Conservation (phyloP, 1,284 basidiomycete species). For the Phlebopus sp. region DNA sequence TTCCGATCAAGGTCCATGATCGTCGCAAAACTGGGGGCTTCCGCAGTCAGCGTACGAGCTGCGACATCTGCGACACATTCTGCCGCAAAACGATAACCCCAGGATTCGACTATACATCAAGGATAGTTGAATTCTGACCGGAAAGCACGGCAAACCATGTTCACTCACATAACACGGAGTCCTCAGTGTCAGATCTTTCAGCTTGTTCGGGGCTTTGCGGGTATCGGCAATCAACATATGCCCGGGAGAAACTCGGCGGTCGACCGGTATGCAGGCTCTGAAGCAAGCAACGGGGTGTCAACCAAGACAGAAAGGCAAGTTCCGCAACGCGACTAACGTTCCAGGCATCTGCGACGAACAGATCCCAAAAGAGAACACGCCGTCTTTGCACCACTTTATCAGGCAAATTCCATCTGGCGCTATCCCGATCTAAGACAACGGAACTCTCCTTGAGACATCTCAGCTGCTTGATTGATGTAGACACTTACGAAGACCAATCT, state of each 20-base stretch:
- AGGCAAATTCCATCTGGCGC: conserved; percentile 50
- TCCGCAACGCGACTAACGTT: conserved; percentile 33
- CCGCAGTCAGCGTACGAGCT: conserved; percentile 58
- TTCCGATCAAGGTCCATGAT: conserved; percentile 73
- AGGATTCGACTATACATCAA: conserved; percentile 48
- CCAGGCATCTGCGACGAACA: conserved; percentile 52
- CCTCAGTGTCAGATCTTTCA: conserved; percentile 27
- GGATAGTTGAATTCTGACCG: not conserved
- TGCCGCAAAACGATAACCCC: conserved; percentile 60
- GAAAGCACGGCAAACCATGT: conserved; percentile 1
- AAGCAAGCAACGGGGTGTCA: conserved; percentile 9
- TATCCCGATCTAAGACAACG: conserved; percentile 50
- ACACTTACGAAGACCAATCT: conserved; percentile 59
- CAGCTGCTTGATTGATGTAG: conserved; percentile 10
- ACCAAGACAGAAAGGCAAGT: not conserved
- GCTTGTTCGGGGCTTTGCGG: conserved; percentile 39
- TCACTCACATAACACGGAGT: conserved; percentile 24
- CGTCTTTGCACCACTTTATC: conserved; percentile 52
- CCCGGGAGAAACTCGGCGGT: conserved; percentile 56
- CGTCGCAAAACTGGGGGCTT: conserved; percentile 59
- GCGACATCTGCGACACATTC: conserved; percentile 67
- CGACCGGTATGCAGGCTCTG: conserved; percentile 62
- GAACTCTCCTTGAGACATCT: conserved; percentile 13
- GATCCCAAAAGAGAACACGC: conserved; percentile 57
- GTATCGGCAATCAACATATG: conserved; percentile 56